Conservation (phyloP, 768 basidiomycete genomes). For the Hygrocybe punicea region DNA sequence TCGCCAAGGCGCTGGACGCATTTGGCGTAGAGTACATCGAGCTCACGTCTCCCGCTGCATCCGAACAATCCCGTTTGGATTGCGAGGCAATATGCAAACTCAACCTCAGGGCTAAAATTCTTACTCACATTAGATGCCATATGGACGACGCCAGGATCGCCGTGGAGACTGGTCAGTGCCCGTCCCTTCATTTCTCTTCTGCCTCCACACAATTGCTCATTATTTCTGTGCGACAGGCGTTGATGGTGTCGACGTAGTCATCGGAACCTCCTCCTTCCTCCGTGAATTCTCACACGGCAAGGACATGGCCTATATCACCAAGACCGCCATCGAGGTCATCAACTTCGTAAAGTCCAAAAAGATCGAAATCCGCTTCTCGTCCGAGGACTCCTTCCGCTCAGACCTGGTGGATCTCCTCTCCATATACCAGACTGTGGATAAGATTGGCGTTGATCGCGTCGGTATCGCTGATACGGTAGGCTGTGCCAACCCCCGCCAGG, state of each 20-base stretch:
- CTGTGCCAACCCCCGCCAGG: constrained; percentile 97
- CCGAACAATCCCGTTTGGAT: constrained; percentile 88
- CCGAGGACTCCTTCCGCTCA: constrained; percentile 99
- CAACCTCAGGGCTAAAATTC: constrained; percentile 91
- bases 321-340: constrained; percentile 97
- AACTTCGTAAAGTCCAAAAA: constrained; percentile 99
- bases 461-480: constrained; percentile 99
- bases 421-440: constrained; percentile 99
- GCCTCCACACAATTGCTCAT: background rate
- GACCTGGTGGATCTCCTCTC: constrained; percentile 97
- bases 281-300: constrained; percentile 99
- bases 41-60: constrained; percentile 95
- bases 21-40: constrained; percentile 99
- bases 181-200: background rate
- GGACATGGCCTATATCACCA: constrained; percentile 99
- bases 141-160: constrained; percentile 99
- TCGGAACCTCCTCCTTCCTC: constrained; percentile 98
- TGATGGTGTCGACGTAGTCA: constrained; percentile 98
- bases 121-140: constrained; percentile 98
- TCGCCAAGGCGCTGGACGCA: constrained; percentile 95
- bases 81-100: constrained; percentile 99
- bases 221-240: constrained; percentile 58
- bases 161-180: constrained; percentile 83
- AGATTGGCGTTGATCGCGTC: constrained; percentile 97
- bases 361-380: constrained; percentile 99